Evolutionary conservation across 192 early-diverging fungal genomes (phyloP), one percentile per base, ranked within the genome.

Genomic region (Coemansia sp.): DNA sequence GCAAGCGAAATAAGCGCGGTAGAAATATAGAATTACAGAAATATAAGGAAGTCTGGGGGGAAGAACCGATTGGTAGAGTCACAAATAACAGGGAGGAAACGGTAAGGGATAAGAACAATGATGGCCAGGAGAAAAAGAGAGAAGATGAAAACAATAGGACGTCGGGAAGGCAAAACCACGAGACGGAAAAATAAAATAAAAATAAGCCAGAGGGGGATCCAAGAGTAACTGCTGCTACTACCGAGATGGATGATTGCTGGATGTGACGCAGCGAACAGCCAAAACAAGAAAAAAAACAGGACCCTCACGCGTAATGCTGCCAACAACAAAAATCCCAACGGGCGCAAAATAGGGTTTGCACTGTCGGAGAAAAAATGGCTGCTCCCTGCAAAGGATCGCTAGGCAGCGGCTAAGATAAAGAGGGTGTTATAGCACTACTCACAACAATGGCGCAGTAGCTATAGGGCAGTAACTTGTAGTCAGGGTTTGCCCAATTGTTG

Each of bases 51-150:
- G 55, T 12, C 39, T 56, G 33, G 52, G 64, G 52, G 49, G 18
- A 41, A 15, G 7, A 30, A 23, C 26, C 26, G 55, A 56, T 56
- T 56, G 55, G 55, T 56, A 56, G 55, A 56, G 26, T 11, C 14
- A 56, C 15, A 56, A 56, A 34, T 34, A 30, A 56, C 55, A 56
- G 26, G 24, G 26, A 12, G 10, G 15, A n/a, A 12, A 49, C 18
- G 55, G 55, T 26, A 30, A 16, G 16, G 11, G 23, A 56, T 56
- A 56, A 56, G 33, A 56, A 56, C 64, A 58, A 23, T 39, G 36
- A 52, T 44, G 53, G 64, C 56, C 30, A 57, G 20, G 36, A 51
- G 51, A 56, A 66, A 64, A 48, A 14, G 21, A 66, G 33, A 66
- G 63, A 57, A 36, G 23, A 39, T 41, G 39, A 46, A 44, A 48